Base-by-base conservation (phyloP, 257 asterid species). In the Ophiorrhiza pumila region DNA sequence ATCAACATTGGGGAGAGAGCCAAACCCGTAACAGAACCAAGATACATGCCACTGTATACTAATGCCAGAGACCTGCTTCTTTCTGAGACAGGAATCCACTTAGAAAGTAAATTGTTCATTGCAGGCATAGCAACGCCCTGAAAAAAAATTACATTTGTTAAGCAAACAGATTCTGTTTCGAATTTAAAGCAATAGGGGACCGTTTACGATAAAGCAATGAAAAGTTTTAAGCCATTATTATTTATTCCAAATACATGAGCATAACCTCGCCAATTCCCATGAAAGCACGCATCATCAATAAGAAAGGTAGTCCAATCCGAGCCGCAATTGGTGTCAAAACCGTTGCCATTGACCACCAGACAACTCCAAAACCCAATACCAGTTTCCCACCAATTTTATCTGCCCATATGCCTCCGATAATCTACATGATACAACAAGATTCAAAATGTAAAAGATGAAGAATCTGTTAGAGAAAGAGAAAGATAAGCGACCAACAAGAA, bases 291-390 rank as follows among this genome's bases (percentile, higher is more conserved):
- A 80, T 82, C 71, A 87, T 77, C 29, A 95, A 91, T 82, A 95
- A 85, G 84, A 85, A 95, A 0, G 99, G 98, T 73, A 95, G 97
- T 65, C 99, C 98, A 42, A 88, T 31, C 76, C 73, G 88, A 72
- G 99, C 99, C 47, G 99, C 98, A 78, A 95, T 77, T 52, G 99
- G 99, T 12, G 99, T 95, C 85, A 95, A 83, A 78, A 95, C 77
- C n/a, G 99, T 95, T 77, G 99, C 99, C 52, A 86, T 23, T n/a
- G 98, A 93, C 97, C 98, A 93, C 98, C 98, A 93, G 79, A 95
- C 77, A 79, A 95, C 99, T 84, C 99, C 99, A 74, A 90, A 92
- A 71, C 99, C 98, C 76, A 95, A 89, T 45, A 95, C 99, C 64
- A 79, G 78, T 82, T 92, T 95, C 77, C 98, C 99, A 57, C 99